Evolutionary conservation across 208 protist genomes (phyloP).

Genomic region (Leishmania aethiopica): DNA sequence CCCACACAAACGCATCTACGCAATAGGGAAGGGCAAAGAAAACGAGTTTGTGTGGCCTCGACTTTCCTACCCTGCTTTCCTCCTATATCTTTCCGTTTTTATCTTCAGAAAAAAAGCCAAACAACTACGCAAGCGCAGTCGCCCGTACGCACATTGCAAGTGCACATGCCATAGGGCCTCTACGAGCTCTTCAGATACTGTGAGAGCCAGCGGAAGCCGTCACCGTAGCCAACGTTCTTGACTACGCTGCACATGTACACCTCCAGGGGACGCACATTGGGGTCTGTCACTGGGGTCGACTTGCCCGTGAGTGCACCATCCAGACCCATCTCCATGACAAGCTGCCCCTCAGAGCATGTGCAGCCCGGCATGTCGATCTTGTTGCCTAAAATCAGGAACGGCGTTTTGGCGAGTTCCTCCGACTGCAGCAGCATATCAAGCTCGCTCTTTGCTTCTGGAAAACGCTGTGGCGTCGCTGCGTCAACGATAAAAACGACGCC

Average conservation of each 20-base stretch:
- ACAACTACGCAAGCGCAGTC: neutral
- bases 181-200: conserved; percentile 91
- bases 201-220: conserved; percentile 97
- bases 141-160: neutral
- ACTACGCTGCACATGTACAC: conserved; percentile 99
- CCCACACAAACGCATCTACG: neutral
- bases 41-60: neutral
- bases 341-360: conserved; percentile 95
- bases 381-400: conserved; percentile 99
- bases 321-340: conserved; percentile 94
- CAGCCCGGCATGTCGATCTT: conserved; percentile 98
- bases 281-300: conserved; percentile 82
- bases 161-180: neutral
- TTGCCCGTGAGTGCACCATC: conserved; percentile 94
- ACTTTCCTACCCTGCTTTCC: neutral
- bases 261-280: conserved; percentile 95
- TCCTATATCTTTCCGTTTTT: neutral
- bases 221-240: conserved; percentile 97
- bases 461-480: conserved; percentile 94
- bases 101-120: neutral
- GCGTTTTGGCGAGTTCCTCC: conserved; percentile 95
- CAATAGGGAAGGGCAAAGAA: neutral
- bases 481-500: conserved; percentile 99
- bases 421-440: conserved; percentile 96
- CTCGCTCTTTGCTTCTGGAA: conserved; percentile 96